Evolutionary conservation across 2,329 filamentous ascomycete genomes (phyloP).

Genomic region (Phyllosticta paracitricarpa): DNA sequence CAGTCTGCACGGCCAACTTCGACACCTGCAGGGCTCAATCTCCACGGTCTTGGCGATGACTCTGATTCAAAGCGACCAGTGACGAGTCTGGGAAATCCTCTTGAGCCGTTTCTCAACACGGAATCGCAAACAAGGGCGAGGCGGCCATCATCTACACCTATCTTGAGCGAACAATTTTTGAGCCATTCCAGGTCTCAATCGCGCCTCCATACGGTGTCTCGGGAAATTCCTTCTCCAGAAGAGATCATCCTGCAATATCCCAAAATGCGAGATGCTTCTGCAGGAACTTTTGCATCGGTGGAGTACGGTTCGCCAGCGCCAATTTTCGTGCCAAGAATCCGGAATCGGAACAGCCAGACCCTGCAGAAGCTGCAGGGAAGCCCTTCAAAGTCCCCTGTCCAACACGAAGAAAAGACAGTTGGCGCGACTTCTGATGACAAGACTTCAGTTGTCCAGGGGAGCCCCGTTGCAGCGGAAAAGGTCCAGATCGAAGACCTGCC

Average conservation of each 20-base stretch:
- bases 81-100: constrained; percentile 4
- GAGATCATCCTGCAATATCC: neutral
- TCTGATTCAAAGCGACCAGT: constrained; percentile 2
- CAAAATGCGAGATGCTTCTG: neutral
- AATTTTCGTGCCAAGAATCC: neutral
- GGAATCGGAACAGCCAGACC: neutral
- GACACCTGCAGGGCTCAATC: constrained; percentile 1
- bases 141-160: neutral
- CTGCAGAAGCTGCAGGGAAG: neutral
- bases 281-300: neutral
- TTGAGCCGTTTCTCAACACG: neutral
- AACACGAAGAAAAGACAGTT: neutral
- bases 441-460: neutral
- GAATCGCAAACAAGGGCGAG: neutral
- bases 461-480: neutral
- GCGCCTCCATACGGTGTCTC: neutral
- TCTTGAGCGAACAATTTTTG: neutral
- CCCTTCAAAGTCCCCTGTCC: neutral
- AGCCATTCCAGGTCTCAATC: neutral
- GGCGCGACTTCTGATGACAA: neutral
- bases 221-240: neutral
- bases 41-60: neutral
- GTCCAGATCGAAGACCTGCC: neutral
- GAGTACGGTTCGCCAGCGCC: neutral
- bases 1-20: constrained; percentile 5